Conservation (phyloP, 1,139 yeast species). For the Debaryomyces nepalensis region DNA sequence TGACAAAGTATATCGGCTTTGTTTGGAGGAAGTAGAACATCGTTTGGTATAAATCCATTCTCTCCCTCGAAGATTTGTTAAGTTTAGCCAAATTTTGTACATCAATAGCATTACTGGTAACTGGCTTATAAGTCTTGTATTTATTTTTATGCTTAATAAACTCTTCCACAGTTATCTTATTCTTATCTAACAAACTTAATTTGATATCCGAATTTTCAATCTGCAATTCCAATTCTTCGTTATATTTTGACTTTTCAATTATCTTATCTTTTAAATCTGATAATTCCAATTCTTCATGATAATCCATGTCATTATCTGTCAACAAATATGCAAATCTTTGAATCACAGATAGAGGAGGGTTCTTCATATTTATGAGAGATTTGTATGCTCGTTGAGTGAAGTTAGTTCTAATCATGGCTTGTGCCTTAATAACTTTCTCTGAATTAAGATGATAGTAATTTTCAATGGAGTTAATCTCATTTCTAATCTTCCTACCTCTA, state of each 20-base stretch:
- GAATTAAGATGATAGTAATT: slow-evolving; percentile 59
- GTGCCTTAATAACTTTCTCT: slow-evolving; percentile 67
- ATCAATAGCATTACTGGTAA: slow-evolving; percentile 20
- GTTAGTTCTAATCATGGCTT: slow-evolving; percentile 71
- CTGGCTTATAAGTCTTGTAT: slow-evolving; percentile 28
- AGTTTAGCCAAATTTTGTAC: slow-evolving; percentile 35
- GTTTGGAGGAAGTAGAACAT: slow-evolving; percentile 84
- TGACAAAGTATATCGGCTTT: slow-evolving; percentile 73
- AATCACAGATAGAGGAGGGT: slow-evolving; percentile 81
- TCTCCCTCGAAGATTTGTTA: slow-evolving; percentile 42
- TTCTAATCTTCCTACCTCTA: slow-evolving; percentile 52
- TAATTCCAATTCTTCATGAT: slow-evolving; percentile 73
- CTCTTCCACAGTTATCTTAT: slow-evolving; percentile 80
- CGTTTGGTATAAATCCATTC: slow-evolving; percentile 71
- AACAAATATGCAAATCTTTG: slow-evolving; percentile 77
- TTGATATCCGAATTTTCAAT: slow-evolving; percentile 83
- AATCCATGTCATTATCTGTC: slow-evolving; percentile 75
- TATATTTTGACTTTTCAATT: slow-evolving; percentile 61
- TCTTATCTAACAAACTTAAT: slow-evolving; percentile 75
- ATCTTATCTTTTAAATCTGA: slow-evolving; percentile 72
- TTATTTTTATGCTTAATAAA: slow-evolving; percentile 60
- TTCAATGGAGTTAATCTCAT: slow-evolving; percentile 41
- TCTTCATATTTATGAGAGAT: slow-evolving; percentile 65
- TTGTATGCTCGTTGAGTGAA: slow-evolving; percentile 76
- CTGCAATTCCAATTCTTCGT: slow-evolving; percentile 71